phyloP scores from a whole-genome alignment of 352 stramenopile species.

The Globisporangium barbulae region DNA sequence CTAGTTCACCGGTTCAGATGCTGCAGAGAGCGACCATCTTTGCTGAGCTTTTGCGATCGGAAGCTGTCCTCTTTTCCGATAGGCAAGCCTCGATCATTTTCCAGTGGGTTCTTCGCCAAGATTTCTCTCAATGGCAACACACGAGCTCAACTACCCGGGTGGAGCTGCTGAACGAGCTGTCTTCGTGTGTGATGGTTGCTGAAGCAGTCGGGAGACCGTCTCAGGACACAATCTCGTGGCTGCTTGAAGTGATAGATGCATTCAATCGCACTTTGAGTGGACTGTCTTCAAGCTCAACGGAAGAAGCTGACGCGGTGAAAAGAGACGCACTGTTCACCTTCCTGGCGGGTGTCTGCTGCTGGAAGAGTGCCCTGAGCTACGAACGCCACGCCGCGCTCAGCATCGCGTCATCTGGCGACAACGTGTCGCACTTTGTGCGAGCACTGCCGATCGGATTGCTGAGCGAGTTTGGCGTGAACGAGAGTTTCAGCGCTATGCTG shows the following conservation, averaged over 20 bases:
- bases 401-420: background rate
- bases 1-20: background rate
- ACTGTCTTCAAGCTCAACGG: background rate
- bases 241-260: conserved; percentile 16
- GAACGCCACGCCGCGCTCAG: conserved; percentile 3
- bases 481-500: conserved; percentile 1
- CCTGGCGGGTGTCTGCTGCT: conserved; percentile 10
- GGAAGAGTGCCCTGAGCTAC: conserved; percentile 2
- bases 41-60: conserved; percentile 10
- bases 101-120: conserved; percentile 20
- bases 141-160: background rate
- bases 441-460: conserved; percentile 8
- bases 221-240: conserved; percentile 14
- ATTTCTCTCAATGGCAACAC: conserved; percentile 15
- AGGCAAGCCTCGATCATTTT: conserved; percentile 10
- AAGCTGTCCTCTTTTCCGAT: conserved; percentile 7
- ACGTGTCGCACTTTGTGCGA: background rate
- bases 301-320: background rate
- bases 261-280: conserved; percentile 3
- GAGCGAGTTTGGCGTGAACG: conserved; percentile 10
- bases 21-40: conserved; percentile 12
- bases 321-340: conserved; percentile 16
- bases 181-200: conserved; percentile 7
- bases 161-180: conserved; percentile 11
- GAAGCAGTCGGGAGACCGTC: conserved; percentile 2